A percentile compares a stretch with the other conserved stretches of the same genome.
phyloP scores from a whole-genome alignment of 345 rosid species.

The Hypericum perforatum region DNA sequence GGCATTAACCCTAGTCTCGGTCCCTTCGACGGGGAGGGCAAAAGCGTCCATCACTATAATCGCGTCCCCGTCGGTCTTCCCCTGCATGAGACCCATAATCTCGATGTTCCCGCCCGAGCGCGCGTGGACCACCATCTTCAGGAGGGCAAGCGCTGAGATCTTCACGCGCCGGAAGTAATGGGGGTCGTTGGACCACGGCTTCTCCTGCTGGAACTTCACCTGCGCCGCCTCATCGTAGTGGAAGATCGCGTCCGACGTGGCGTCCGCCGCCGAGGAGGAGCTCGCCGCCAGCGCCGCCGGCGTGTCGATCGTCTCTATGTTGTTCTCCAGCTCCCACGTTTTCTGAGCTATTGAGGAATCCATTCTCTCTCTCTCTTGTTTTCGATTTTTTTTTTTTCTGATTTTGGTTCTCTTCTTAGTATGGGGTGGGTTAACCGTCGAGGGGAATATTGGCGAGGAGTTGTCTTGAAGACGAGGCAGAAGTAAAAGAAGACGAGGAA shows the following conservation, averaged over 20 bases:
- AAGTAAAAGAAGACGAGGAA: no score
- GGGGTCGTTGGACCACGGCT: slow-evolving; percentile 89
- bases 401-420: no score
- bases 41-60: slow-evolving; percentile 99
- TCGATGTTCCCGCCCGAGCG: slow-evolving; percentile 99
- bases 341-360: slow-evolving; percentile 53
- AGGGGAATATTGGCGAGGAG: no score
- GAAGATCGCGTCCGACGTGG: slow-evolving; percentile 67
- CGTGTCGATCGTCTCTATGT: slow-evolving; percentile 48
- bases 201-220: slow-evolving; percentile 67
- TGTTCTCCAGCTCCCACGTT: slow-evolving; percentile 98
- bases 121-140: slow-evolving; percentile 99
- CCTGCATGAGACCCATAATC: slow-evolving; percentile 99
- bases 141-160: slow-evolving; percentile 95
- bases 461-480: no score
- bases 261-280: slow-evolving; percentile 18
- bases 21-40: slow-evolving; percentile 99
- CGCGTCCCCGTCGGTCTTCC: slow-evolving; percentile 90
- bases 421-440: no score
- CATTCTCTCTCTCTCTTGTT: no score
- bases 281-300: slow-evolving; percentile 13
- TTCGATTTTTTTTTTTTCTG: no score
- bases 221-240: slow-evolving; percentile 66
- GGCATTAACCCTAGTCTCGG: slow-evolving; percentile 96
- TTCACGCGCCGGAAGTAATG: slow-evolving; percentile 95